These are phyloP conservation scores for Pharus latifolius DNA, from an alignment of 176 grass and related monocot species.

Conservation along the genomic window DNA sequence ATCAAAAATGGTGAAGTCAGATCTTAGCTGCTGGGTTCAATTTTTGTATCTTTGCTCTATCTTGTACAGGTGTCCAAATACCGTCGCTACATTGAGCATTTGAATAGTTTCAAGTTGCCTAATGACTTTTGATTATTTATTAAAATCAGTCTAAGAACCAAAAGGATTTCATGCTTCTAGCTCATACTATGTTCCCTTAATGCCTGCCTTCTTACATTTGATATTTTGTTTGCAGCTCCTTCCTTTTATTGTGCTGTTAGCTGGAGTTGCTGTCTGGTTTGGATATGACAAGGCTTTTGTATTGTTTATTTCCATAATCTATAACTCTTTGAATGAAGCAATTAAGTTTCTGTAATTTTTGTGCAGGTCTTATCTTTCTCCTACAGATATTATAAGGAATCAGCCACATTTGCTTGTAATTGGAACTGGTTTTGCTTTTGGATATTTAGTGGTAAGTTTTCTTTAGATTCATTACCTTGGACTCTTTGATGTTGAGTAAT, in stretches of 20 bases:
- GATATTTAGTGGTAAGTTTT: constrained; percentile 75
- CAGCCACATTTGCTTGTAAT: constrained; percentile 85
- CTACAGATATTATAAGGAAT: constrained; percentile 82
- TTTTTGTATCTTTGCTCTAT: neutral
- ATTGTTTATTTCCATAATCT: neutral
- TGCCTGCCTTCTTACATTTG: neutral
- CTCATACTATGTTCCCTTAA: neutral
- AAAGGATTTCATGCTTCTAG: neutral
- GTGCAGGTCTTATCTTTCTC: constrained; percentile 78
- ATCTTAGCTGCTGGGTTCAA: neutral
- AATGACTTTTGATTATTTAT: constrained; percentile 3
- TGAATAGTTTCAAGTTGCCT: neutral
- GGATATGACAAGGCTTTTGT: constrained; percentile 7
- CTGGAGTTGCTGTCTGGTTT: constrained; percentile 82
- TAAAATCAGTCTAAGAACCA: neutral
- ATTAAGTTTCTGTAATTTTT: constrained; percentile 4
- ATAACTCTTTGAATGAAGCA: neutral
- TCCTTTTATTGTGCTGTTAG: constrained; percentile 63
- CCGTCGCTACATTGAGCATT: neutral
- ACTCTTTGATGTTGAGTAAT: neutral
- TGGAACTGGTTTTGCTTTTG: constrained; percentile 98
- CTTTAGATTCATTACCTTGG: neutral
- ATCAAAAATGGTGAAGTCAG: neutral
- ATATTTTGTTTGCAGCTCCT: constrained; percentile 48
- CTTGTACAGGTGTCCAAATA: neutral